phyloP scores from a whole-genome alignment of 441 rosid genomes.

The Arabidopsis lyrata region DNA sequence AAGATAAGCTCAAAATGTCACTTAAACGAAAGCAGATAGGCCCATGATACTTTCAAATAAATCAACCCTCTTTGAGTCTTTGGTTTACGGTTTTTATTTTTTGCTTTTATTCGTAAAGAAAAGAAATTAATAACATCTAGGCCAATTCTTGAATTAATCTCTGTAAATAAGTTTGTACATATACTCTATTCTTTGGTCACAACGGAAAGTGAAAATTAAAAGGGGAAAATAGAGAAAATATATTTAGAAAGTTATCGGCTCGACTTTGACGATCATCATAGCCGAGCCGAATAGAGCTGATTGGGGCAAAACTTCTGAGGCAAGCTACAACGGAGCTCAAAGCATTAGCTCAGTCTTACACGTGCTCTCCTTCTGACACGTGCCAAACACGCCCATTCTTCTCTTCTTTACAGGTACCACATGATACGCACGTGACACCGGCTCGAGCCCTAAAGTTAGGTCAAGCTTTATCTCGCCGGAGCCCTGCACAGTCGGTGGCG shows the following conservation, averaged over 20 bases:
- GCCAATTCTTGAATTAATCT: background rate
- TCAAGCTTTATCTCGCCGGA: constrained; percentile 43
- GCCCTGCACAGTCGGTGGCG: constrained; percentile 21
- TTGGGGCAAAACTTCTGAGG: constrained; percentile 25
- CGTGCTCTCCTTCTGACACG: constrained; percentile 27
- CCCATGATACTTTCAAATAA: background rate
- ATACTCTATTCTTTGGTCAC: constrained; percentile 7
- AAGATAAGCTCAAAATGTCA: constrained; percentile 18
- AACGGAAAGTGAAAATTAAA: constrained; percentile 1
- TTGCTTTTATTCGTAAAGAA: background rate
- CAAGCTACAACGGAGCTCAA: background rate
- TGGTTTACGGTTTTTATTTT: background rate
- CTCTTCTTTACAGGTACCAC: constrained; percentile 65
- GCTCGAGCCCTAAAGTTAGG: constrained; percentile 52
- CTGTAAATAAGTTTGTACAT: constrained; percentile 28
- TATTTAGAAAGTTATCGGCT: constrained; percentile 10
- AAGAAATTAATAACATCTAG: background rate
- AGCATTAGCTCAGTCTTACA: constrained; percentile 45
- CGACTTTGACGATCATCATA: background rate
- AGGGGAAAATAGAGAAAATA: background rate
- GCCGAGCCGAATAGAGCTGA: constrained; percentile 15
- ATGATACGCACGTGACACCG: constrained; percentile 47
- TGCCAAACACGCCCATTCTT: constrained; percentile 43
- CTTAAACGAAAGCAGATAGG: background rate
- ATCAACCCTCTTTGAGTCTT: background rate